Evolutionary conservation across 805 yeast genomes (phyloP).

Genomic region (Yueomyces sinensis): DNA sequence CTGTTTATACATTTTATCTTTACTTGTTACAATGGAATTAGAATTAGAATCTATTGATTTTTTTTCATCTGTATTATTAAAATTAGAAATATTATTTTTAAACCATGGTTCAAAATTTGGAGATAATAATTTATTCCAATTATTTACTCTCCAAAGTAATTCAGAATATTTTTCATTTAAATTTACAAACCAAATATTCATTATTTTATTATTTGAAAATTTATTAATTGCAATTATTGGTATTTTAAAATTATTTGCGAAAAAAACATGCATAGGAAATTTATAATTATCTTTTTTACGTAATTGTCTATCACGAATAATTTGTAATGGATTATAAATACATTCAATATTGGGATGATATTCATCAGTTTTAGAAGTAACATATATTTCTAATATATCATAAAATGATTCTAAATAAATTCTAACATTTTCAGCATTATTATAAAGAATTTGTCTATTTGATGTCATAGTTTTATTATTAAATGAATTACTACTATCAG

Average conservation of each 20-base stretch:
- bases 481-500: too few relatives aligned
- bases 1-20: too few relatives aligned
- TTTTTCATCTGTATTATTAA: background rate
- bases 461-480: background rate
- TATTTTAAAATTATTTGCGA: background rate
- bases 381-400: background rate
- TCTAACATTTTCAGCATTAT: background rate
- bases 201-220: background rate
- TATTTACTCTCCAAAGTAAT: background rate
- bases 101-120: background rate
- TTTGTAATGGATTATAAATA: background rate
- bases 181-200: background rate
- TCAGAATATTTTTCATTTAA: background rate
- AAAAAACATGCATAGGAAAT: background rate
- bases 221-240: background rate
- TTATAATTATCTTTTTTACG: background rate
- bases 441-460: too few relatives aligned
- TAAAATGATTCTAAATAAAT: background rate
- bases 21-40: conserved; percentile 7
- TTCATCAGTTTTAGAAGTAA: background rate
- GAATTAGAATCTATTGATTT: background rate
- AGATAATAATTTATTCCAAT: background rate
- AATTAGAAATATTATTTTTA: background rate
- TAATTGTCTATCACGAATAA: background rate
- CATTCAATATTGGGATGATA: background rate